Base-by-base conservation (phyloP, 2,329 filamentous ascomycete species). In the Pseudophaeomoniella oleicola region DNA sequence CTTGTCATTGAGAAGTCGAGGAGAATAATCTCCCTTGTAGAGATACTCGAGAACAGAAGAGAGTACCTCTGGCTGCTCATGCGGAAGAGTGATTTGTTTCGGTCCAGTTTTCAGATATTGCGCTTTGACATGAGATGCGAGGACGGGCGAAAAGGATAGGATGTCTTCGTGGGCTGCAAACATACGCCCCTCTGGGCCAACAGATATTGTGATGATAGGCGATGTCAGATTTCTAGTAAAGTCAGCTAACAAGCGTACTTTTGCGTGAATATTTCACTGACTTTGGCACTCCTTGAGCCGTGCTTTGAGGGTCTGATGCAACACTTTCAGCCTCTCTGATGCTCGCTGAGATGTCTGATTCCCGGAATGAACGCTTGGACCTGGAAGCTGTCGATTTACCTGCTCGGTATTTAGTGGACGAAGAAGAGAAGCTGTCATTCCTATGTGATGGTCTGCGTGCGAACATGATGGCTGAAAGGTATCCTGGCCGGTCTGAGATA, bases 21-120 rank as follows among this genome's bases (percentile, higher is more conserved):
- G 86, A 48, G 79, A 87, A 63, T 94, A 94, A 59, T 94, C 87
- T 44, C 86, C 86, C 61, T 92, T 92, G 71, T 92, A 92, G 39
- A 94, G 75, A 48, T 81, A 94, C 55, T 94, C 87, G 39, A 94
- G 75, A 9, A 94, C 71, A 4, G 81, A 86, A 5, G 84, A 92
- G 58, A 94, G 87, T 50, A 93, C 79, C 55, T 93, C 85, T 14
- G 87, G 85, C 48, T 87, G 79, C 58, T 94, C 87, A 41, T 88
- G 76, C 2, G 84, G 80, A 2, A 94, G 72, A 36, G 79, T 71
- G 54, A 94, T 80, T 37, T 79, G 77, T 60, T 84, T 86, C 53
- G 65, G 67, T 34, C 56, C 54, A 12, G 64, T 53, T 40, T 71
- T 71, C 60, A 74, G 70, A 64, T 72, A 80, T 50, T 79, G 73